Conservation (phyloP, 1,139 yeast species). For the Meyerozyma carpophila region DNA sequence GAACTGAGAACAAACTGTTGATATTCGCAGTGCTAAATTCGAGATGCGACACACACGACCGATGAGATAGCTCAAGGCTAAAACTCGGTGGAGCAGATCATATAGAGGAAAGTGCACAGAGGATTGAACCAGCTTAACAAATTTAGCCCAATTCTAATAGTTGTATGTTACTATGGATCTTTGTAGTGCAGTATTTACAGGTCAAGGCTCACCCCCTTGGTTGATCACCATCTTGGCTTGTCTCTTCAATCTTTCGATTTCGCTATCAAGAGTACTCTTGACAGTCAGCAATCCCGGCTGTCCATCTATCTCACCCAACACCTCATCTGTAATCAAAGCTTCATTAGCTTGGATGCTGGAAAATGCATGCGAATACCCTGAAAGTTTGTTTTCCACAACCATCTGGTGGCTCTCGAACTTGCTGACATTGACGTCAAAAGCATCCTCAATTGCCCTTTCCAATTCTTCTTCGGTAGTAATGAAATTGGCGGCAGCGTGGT, state of each 20-base stretch:
- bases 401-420: conserved; percentile 32
- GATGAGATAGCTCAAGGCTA: neutral
- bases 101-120: neutral
- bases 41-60: neutral
- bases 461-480: conserved; percentile 64
- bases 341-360: conserved; percentile 27
- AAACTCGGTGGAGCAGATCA: too few relatives aligned
- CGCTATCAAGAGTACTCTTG: conserved; percentile 36
- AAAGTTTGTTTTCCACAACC: conserved; percentile 32
- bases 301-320: conserved; percentile 33
- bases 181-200: neutral
- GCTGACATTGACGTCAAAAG: conserved; percentile 44
- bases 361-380: conserved; percentile 25
- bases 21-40: neutral
- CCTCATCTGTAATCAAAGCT: conserved; percentile 30
- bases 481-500: conserved; percentile 63
- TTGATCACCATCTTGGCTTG: conserved; percentile 29
- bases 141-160: too few relatives aligned
- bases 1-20: neutral
- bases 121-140: too few relatives aligned
- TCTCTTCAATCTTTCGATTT: conserved; percentile 30
- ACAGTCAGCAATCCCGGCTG: conserved; percentile 46
- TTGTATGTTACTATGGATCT: too few relatives aligned
- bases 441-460: conserved; percentile 49
- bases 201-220: conserved; percentile 6